These are phyloP conservation scores for Purpureocillium lavendulum DNA, from an alignment of 2,329 filamentous ascomycete species.

Conservation along the genomic window DNA sequence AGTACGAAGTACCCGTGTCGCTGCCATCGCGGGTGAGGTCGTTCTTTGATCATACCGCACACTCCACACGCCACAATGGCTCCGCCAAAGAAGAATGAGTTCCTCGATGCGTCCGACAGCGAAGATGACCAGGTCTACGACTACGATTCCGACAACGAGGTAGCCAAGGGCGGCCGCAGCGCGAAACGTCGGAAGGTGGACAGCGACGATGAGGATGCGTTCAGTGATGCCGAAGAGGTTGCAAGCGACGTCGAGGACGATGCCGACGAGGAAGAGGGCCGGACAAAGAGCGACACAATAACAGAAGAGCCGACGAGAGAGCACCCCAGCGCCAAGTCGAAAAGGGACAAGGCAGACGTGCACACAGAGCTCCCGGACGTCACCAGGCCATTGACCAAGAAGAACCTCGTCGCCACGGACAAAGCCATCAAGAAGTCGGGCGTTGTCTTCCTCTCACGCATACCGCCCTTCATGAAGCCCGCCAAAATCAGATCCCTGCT, in stretches of 20 bases:
- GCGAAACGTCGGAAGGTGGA: slow-evolving; percentile 57
- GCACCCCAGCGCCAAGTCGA: slow-evolving; percentile 8
- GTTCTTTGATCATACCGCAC: not conserved
- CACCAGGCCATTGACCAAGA: slow-evolving; percentile 50
- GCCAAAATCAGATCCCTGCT: slow-evolving; percentile 67
- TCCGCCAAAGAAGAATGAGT: slow-evolving; percentile 63
- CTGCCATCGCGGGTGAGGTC: too few species aligned
- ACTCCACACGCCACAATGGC: slow-evolving; percentile 40
- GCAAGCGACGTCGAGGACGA: slow-evolving; percentile 16
- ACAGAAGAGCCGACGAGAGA: slow-evolving; percentile 12
- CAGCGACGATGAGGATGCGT: slow-evolving; percentile 25
- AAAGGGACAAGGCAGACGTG: slow-evolving; percentile 15
- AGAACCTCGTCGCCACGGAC: slow-evolving; percentile 59
- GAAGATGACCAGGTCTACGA: slow-evolving; percentile 49
- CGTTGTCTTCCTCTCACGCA: slow-evolving; percentile 74
- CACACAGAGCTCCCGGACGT: slow-evolving; percentile 34
- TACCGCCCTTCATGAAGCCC: slow-evolving; percentile 86
- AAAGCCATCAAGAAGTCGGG: slow-evolving; percentile 64
- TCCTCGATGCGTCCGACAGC: slow-evolving; percentile 52
- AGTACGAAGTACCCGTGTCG: too few species aligned
- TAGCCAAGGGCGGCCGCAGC: slow-evolving; percentile 54
- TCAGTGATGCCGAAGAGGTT: slow-evolving; percentile 24
- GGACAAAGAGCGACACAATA: not conserved
- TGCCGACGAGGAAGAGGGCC: not conserved
- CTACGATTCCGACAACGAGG: slow-evolving; percentile 62